Evolutionary conservation across 176 grass and related monocot species (phyloP).

Genomic region (Cymbopogon citratus): DNA sequence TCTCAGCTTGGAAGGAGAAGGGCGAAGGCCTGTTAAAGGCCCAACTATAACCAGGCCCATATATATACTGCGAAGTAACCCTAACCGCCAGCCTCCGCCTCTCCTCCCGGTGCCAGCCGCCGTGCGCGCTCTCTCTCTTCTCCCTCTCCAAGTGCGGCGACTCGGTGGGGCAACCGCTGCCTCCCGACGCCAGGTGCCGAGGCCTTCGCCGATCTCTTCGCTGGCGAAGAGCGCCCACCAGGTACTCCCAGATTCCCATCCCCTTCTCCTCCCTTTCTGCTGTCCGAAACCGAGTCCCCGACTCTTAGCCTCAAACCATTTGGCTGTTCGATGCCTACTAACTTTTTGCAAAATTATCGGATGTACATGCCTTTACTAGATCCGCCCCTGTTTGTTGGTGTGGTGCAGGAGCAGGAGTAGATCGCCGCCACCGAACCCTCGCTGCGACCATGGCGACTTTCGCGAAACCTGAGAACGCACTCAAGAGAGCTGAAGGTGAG

Average conservation of each 20-base stretch:
- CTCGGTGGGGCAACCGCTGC: background rate
- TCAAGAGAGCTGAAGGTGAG: constrained; percentile 91
- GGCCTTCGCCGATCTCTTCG: background rate
- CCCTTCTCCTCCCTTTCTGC: background rate
- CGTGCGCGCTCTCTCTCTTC: background rate
- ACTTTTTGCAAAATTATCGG: background rate
- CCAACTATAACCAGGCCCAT: background rate
- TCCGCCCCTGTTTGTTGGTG: background rate
- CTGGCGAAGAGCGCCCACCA: background rate
- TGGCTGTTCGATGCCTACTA: background rate
- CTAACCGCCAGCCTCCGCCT: background rate
- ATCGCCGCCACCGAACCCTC: constrained; percentile 34
- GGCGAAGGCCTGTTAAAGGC: background rate
- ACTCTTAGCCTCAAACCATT: background rate
- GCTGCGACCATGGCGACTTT: constrained; percentile 72
- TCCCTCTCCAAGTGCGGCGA: background rate
- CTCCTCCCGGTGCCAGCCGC: background rate
- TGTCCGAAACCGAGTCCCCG: background rate
- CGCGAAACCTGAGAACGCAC: constrained; percentile 92
- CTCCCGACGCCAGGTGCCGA: background rate
- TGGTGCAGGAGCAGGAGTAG: constrained; percentile 31
- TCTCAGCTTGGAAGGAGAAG: background rate
- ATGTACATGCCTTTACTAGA: background rate
- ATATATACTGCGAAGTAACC: background rate
- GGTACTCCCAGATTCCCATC: background rate